Evolutionary conservation across 2,329 filamentous ascomycete genomes (phyloP).

Genomic region (Xylaria sp.): DNA sequence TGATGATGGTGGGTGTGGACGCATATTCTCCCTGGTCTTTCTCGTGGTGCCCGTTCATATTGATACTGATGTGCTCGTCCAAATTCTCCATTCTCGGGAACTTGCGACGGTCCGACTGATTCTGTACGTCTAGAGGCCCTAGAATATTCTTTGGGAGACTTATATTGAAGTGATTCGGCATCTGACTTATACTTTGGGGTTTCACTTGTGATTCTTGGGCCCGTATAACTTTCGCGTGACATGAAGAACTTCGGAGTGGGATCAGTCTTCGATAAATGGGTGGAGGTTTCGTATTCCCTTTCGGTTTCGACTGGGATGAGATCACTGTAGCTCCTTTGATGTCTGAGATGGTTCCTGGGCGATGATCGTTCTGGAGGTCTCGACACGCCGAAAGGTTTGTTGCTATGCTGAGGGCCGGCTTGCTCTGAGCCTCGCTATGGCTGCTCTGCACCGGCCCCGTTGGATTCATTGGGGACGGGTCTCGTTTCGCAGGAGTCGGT

Average conservation of each 20-base stretch:
- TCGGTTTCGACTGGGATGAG: conserved; percentile 53
- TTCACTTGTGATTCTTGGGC: conserved; percentile 28
- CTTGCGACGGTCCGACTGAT: conserved; percentile 2
- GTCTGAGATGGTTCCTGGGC: conserved; percentile 21
- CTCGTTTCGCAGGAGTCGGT: not conserved
- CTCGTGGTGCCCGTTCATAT: conserved; percentile 26
- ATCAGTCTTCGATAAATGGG: conserved; percentile 45
- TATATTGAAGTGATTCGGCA: conserved; percentile 28
- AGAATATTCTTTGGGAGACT: conserved; percentile 24
- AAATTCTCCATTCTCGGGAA: not conserved
- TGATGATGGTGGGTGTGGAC: conserved; percentile 71
- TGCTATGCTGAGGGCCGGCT: conserved; percentile 19
- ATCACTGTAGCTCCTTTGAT: conserved; percentile 52
- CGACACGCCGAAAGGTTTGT: conserved; percentile 25
- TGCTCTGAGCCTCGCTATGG: conserved; percentile 23
- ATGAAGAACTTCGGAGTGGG: conserved; percentile 43
- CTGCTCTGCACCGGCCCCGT: conserved; percentile 2
- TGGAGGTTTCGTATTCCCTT: conserved; percentile 46
- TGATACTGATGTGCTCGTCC: not conserved
- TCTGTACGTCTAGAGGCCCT: conserved; percentile 29
- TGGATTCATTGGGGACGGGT: not conserved
- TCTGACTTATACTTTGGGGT: conserved; percentile 28
- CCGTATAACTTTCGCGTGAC: conserved; percentile 29
- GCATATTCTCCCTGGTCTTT: conserved; percentile 53
- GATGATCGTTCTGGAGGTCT: conserved; percentile 23